phyloP scores from a whole-genome alignment of 306 rosid species.

The Prunus campanulata region DNA sequence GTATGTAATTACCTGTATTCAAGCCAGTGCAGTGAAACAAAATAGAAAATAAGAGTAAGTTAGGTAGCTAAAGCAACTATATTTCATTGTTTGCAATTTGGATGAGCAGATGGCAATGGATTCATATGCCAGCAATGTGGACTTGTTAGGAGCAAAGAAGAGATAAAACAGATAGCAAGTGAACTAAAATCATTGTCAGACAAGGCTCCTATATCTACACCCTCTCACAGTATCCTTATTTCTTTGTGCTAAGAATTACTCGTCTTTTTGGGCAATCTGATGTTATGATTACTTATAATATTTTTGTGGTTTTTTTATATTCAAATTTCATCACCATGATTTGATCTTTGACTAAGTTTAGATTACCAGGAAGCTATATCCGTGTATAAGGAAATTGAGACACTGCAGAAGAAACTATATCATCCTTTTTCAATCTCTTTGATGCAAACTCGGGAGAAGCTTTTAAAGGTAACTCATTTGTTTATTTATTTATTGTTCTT shows the following conservation, averaged over 20 bases:
- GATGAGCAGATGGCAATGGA: slow-evolving; percentile 57
- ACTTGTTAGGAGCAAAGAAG: slow-evolving; percentile 63
- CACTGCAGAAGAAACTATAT: slow-evolving; percentile 57
- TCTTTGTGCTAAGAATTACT: slow-evolving; percentile 19
- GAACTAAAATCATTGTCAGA: slow-evolving; percentile 59
- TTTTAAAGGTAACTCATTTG: slow-evolving; percentile 56
- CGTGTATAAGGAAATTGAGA: slow-evolving; percentile 50
- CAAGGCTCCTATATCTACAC: slow-evolving; percentile 36
- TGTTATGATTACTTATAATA: background rate
- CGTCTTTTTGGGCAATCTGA: background rate
- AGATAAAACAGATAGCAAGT: slow-evolving; percentile 50
- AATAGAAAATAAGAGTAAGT: background rate
- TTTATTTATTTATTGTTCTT: background rate
- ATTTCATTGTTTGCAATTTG: slow-evolving; percentile 2
- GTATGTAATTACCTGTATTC: slow-evolving; percentile 41
- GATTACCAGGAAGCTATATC: slow-evolving; percentile 56
- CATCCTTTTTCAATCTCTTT: slow-evolving; percentile 65
- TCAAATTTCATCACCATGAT: slow-evolving; percentile 5
- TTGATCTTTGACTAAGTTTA: slow-evolving; percentile 58
- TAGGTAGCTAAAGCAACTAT: background rate
- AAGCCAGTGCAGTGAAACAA: background rate
- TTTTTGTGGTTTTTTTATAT: background rate
- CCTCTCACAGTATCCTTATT: slow-evolving; percentile 65
- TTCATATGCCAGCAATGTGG: slow-evolving; percentile 81
- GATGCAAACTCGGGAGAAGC: slow-evolving; percentile 80